Percentiles rank a stretch among this genome's conserved stretches.
These are phyloP conservation scores for Leccinum subspadiceum DNA, from an alignment of 1,284 basidiomycete species.

Conservation along the genomic window DNA sequence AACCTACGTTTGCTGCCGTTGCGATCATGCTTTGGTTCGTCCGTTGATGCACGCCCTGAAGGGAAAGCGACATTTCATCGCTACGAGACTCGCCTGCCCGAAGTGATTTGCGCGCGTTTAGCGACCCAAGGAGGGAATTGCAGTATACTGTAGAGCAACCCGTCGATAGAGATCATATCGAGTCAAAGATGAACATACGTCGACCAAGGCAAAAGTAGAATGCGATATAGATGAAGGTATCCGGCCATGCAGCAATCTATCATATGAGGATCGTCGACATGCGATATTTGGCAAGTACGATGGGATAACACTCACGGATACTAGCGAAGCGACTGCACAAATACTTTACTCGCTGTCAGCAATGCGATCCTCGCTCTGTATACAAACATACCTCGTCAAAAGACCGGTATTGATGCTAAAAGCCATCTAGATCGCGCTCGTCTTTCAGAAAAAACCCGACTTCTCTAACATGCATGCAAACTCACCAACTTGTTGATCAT, in stretches of 20 bases:
- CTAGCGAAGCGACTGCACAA: constrained; percentile 44
- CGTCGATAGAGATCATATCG: neutral
- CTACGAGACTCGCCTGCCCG: constrained; percentile 24
- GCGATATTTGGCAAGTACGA: neutral
- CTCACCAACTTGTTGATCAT: constrained; percentile 48
- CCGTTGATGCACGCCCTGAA: constrained; percentile 31
- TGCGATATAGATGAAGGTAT: constrained; percentile 48
- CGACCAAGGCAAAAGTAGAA: constrained; percentile 56
- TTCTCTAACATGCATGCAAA: neutral
- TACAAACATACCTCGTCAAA: constrained; percentile 30
- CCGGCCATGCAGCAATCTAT: constrained; percentile 40
- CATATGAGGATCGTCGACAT: neutral
- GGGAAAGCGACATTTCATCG: constrained; percentile 35
- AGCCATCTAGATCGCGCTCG: constrained; percentile 36
- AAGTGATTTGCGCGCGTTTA: constrained; percentile 46
- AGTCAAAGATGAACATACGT: constrained; percentile 29
- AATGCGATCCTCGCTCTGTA: too few relatives aligned
- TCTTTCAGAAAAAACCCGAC: neutral
- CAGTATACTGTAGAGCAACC: constrained; percentile 39
- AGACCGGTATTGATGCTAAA: constrained; percentile 53
- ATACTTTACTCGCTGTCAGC: constrained; percentile 23
- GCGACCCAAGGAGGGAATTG: constrained; percentile 50
- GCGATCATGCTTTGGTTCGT: constrained; percentile 21
- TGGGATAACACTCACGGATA: constrained; percentile 36
- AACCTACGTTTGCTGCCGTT: constrained; percentile 18